Evolutionary conservation across 2,329 filamentous ascomycete species (phyloP), one percentile per base, ranked within the genome.

Genomic region (Tolypocladium paradoxum): DNA sequence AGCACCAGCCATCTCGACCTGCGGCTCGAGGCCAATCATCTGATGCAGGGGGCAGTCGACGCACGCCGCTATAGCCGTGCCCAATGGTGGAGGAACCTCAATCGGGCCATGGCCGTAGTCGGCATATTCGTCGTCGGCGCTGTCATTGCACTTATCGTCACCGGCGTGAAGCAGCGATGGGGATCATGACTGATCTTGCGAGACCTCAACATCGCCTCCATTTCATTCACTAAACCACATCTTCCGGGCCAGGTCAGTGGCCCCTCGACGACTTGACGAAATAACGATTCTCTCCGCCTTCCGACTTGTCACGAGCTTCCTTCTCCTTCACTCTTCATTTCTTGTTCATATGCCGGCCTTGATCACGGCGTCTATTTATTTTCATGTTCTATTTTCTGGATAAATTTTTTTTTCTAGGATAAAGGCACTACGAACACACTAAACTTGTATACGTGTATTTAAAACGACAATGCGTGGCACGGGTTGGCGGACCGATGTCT

Each of bases 1-100:
- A 73, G 69, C 62, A 67, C 69, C 20, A 70, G 69, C 50, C 68
- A 71, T 29, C 62, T 73, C 31, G 68, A 71, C 36, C 61, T 71
- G 22, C 67, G 68, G 12, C 65, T 69, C 11, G 66, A 67, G 37
- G 60, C 68, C 20, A 58, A 67, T 22, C 65, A 64, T 48, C 67
- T 69, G 43, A 56, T 68, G 18, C 63, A 65, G 11, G 61, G 67
- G 14, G 57, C 70, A 34, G 70, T 76, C 53, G 75, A 79, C 57
- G 64, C 69, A 14, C 70, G 72, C 47, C 70, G 72, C 40, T 78
- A 74, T 57, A 72, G 74, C 58, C 81, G 76, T 52, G 77, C 77
- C 14, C 70, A 73, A 48, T 83, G 80, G 80, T 83, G 80, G 80
- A 73, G 80, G 53, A 76, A 73, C 49, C 69, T 83, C 46, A 83